Evolutionary conservation across 768 basidiomycete genomes (phyloP), one percentile per base, ranked within the genome.

Genomic region (Mycena galericulata): DNA sequence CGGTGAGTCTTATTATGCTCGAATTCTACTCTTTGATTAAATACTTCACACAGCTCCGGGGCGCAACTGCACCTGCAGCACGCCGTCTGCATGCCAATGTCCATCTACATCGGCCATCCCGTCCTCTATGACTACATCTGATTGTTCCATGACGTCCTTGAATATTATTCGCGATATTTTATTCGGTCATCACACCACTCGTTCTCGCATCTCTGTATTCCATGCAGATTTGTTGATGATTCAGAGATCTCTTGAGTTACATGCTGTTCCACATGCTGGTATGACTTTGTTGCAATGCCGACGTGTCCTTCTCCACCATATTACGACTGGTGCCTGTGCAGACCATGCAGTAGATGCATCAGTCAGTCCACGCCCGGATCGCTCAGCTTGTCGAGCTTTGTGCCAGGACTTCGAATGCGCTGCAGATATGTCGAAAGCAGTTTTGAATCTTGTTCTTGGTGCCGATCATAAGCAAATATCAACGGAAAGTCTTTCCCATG

Each of bases 391-490:
- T 58, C 41, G 43, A 32, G 41, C 29, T 32, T 22, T 58, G 11
- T 58, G 43, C 51, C 20, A 20, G 26, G 53, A 51, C 22, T 64
- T 64, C 32, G 5, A 36, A 2, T 55, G 10, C 22, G 62, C 62
- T 15, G 22, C 51, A 20, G 43, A 43, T 14, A 64, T 64, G 40
- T 53, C 53, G 4, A 38, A 34, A 14, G 40, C 51, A 6, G 40
- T 63, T 38, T 41, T 43, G 8, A 36, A 47, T 4, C 6, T 61
- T 36, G n/a, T 61, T n/a, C 50, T 62, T 8, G 24, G 22, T 27
- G 62, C 62, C 3, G 62, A 64, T 27, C 43, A 64, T 17, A 56
- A 64, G 18, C 27, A 34, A 27, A 55, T 64, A 7, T 32, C 62
- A 10, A 64, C 62, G 2, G 62, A 64, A 27, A 34, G 29, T 27